These are phyloP conservation scores for Chaetothyriales sp. DNA, from an alignment of 2,329 filamentous ascomycete genomes.

Conservation along the genomic window DNA sequence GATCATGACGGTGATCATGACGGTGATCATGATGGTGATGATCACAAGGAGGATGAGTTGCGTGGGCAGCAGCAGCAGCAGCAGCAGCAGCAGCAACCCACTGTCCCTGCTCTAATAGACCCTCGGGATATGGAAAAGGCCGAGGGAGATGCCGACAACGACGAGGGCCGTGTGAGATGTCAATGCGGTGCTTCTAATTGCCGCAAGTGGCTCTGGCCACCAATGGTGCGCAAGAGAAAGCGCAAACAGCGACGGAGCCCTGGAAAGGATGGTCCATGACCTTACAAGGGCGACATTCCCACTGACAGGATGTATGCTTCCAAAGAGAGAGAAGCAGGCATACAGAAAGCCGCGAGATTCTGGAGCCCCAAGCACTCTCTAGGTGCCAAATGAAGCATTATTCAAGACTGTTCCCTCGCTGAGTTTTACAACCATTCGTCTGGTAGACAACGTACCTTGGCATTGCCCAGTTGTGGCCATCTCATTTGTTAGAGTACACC, in stretches of 20 bases:
- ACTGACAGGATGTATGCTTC: background rate
- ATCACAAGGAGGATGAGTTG: background rate
- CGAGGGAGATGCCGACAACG: conserved; percentile 12
- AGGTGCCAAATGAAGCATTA: background rate
- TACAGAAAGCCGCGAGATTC: background rate
- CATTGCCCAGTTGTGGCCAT: background rate
- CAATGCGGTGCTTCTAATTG: conserved; percentile 28
- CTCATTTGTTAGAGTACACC: conserved; percentile 15
- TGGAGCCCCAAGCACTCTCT: background rate
- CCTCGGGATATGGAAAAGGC: background rate
- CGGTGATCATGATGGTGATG: conserved; percentile 11
- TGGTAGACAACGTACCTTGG: background rate
- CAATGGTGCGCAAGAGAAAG: conserved; percentile 13
- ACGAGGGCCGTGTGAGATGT: conserved; percentile 26
- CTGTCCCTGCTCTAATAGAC: background rate
- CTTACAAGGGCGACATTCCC: background rate
- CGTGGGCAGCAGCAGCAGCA: background rate
- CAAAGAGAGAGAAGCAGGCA: background rate
- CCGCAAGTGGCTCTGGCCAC: conserved; percentile 19
- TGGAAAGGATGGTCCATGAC: background rate
- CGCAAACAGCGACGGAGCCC: background rate
- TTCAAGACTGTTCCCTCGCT: background rate
- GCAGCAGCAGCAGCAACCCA: background rate
- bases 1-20: background rate
- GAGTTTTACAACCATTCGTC: background rate